Evolutionary conservation across 108 stramenopile genomes (phyloP), one percentile per base, ranked within the genome.

Genomic region (Parmales sp.): DNA sequence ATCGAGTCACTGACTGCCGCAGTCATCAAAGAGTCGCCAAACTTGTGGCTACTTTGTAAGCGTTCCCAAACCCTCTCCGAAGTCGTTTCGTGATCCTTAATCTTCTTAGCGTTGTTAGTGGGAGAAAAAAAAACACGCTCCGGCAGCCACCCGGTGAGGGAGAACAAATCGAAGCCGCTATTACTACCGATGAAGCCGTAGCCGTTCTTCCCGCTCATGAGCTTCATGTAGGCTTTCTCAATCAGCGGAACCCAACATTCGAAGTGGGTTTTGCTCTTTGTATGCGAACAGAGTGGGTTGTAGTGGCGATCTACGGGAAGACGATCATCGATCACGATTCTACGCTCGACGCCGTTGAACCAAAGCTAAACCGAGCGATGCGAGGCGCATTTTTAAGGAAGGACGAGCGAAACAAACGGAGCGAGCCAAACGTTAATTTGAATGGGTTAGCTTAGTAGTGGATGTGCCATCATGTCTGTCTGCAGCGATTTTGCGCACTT

Each of bases 201-300:
- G 36, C 77, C 74, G 31, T 34, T 60, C 11, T 28, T 34, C 19
- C 94, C 94, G 1, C 87, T 89, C 69, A 78, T 84, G 1, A 96
- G 74, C 65, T 96, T 96, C 80, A 95, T 82, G 72, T 87, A 95
- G 1, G 95, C 95, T 76, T 96, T 96, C 87, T 96, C 95, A 9
- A 96, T 74, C 63, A 96, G 82, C 28, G 86, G 69, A 7, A 92
- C 91, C 90, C 91, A 96, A 2, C 95, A 71, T 78, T 96, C 95
- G 25, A 87, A 73, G 38, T 68, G 67, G 36, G 64, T 45, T 9
- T 68, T 65, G 45, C 41, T 51, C 1, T 68, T 49, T 0, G 84
- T 85, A 45, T 85, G 76, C 19, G 88, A 83, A 73, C 93, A 95
- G 20, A 95, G 77, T 29, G 92, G 69, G 2, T 86, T 83, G 36